Evolutionary conservation across 2,329 filamentous ascomycete genomes (phyloP), one percentile per base, ranked within the genome.

Genomic region (Tolypocladium capitatum): DNA sequence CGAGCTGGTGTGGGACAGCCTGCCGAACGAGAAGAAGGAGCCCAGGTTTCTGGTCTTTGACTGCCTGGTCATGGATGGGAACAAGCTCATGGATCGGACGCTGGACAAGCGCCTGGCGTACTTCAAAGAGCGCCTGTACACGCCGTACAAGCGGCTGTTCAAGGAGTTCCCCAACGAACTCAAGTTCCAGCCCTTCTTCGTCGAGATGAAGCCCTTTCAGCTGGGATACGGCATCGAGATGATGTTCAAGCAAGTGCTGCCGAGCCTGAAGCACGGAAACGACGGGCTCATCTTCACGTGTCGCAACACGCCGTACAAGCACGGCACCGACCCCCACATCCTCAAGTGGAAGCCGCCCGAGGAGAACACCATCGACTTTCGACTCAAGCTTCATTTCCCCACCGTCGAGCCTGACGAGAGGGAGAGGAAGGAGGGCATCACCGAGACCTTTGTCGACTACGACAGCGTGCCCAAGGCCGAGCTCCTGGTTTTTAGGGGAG

Each of bases 211-310:
- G 69, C 76, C 81, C 20, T 94, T 94, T 68, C 86, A 96, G 64
- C 78, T 92, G 56, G 82, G 82, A 44, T 98, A 98, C 68, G 88
- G 82, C 43, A 81, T 94, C 51, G 83, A 88, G 60, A 86, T 86
- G 78, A 94, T 97, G 84, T 95, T 98, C 70, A 80, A 82, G 55
- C 76, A 90, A 49, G 80, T 94, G 41, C 79, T 97, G 28, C 90
- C 89, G 1, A 81, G 75, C 38, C 76, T 98, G 33, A 84, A 83
- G 55, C 92, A 98, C 62, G 90, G 91, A 52, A 97, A 96, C 63
- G 92, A 98, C 63, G 92, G 92, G 6, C 76, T 98, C 43, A 95
- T 98, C 60, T 98, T 97, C 67, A 97, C 92, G n/a, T 95, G 91
- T 68, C 81, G 86, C 53, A 84, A 81, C 57, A 88, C 86, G 18